Percentiles rank a stretch among this genome's conserved stretches.
Evolutionary conservation across 75 land plant genomes (phyloP).

Genomic region (Azolla pinnata): DNA sequence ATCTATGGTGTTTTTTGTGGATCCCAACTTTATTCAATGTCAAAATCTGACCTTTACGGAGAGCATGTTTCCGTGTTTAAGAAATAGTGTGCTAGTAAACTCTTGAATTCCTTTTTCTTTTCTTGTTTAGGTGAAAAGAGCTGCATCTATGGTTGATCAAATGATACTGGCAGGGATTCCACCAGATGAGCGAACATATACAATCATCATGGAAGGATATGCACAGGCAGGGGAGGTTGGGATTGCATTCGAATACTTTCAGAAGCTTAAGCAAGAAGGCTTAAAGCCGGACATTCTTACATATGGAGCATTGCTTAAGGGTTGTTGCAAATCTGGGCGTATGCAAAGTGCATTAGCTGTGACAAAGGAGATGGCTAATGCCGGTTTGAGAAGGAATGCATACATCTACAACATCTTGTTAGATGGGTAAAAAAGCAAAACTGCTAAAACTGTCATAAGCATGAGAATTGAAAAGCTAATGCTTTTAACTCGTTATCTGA

Average conservation of each 20-base stretch:
- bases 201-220: slow-evolving; percentile 95
- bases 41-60: not conserved
- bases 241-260: slow-evolving; percentile 83
- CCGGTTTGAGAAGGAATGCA: slow-evolving; percentile 53
- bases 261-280: slow-evolving; percentile 66
- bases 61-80: too few relatives aligned
- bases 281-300: slow-evolving; percentile 60
- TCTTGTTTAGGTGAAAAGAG: slow-evolving; percentile 67
- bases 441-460: too few relatives aligned
- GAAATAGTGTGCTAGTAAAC: too few relatives aligned
- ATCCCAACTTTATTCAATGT: too few relatives aligned
- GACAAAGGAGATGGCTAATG: slow-evolving; percentile 68
- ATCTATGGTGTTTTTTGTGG: not conserved
- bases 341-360: slow-evolving; percentile 97
- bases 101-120: not conserved
- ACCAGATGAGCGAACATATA: slow-evolving; percentile 86
- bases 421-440: slow-evolving; percentile 63
- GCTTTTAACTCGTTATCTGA: too few relatives aligned
- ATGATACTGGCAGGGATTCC: slow-evolving; percentile 63
- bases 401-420: slow-evolving; percentile 82
- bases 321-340: slow-evolving; percentile 93
- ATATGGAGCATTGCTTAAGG: slow-evolving; percentile 83
- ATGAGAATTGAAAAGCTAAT: too few relatives aligned
- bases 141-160: slow-evolving; percentile 59
- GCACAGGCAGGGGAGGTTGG: slow-evolving; percentile 85